Conservation (phyloP, 108 stramenopile species). For the Nitzschia sp. region DNA sequence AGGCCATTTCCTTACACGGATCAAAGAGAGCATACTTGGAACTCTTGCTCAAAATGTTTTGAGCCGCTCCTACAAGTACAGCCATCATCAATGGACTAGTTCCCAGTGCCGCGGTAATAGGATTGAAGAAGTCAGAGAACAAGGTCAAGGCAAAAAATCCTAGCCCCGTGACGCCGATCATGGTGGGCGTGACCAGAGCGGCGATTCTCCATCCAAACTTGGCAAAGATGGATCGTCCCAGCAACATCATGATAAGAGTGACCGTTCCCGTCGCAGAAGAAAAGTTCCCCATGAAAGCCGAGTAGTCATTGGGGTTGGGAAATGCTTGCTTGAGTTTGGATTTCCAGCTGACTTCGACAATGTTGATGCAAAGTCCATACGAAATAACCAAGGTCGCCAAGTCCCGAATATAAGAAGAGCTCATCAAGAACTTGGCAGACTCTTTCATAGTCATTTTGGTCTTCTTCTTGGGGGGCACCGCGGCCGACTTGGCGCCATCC, state of each 20-base stretch:
- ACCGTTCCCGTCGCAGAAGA: conserved; percentile 92
- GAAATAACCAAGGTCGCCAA: conserved; percentile 93
- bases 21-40: conserved; percentile 97
- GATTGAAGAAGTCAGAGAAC: conserved; percentile 74
- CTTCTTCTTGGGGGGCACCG: conserved; percentile 67
- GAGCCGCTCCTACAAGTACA: conserved; percentile 93
- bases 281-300: conserved; percentile 99
- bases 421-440: conserved; percentile 90
- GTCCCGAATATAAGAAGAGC: conserved; percentile 89
- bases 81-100: conserved; percentile 95
- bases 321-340: conserved; percentile 96
- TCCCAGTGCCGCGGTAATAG: conserved; percentile 78
- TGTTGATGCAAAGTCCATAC: conserved; percentile 99
- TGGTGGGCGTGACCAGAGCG: conserved; percentile 93
- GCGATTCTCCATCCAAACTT: conserved; percentile 94
- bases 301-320: conserved; percentile 96
- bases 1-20: conserved; percentile 99
- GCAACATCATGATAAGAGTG: conserved; percentile 96
- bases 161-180: conserved; percentile 92
- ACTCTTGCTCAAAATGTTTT: conserved; percentile 95
- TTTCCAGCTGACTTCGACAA: conserved; percentile 99
- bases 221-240: conserved; percentile 90
- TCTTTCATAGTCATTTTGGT: conserved; percentile 91
- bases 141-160: conserved; percentile 91
- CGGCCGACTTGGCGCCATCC: conserved; percentile 55